Percentiles rank a stretch among this genome's conserved stretches.
Evolutionary conservation across 2,329 filamentous ascomycete species (phyloP).

Genomic region (Ophiostoma australiae): DNA sequence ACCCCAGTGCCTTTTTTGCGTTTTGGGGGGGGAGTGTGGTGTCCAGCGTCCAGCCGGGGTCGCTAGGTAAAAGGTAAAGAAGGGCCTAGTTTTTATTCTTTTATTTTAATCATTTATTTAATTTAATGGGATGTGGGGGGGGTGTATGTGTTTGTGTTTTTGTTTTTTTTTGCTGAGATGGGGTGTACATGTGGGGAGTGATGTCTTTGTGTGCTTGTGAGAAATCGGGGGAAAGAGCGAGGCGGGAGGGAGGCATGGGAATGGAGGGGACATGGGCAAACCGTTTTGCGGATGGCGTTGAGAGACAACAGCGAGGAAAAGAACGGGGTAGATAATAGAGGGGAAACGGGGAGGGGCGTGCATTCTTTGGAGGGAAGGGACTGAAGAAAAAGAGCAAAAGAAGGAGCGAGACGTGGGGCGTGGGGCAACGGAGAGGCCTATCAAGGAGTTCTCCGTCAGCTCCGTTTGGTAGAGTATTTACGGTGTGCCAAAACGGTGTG

Average conservation of each 20-base stretch:
- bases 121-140: conserved; percentile 13
- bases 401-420: conserved; percentile 9
- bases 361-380: conserved; percentile 3
- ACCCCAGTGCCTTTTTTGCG: conserved; percentile 10
- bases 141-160: conserved; percentile 12
- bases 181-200: conserved; percentile 26
- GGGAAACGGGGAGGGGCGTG: conserved; percentile 13
- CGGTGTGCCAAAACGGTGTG: background rate
- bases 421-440: conserved; percentile 9
- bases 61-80: conserved; percentile 25
- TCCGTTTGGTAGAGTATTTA: background rate
- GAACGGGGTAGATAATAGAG: conserved; percentile 8
- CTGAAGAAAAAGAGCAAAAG: background rate
- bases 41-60: conserved; percentile 22
- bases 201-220: conserved; percentile 16
- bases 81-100: conserved; percentile 19
- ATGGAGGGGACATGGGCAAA: conserved; percentile 17
- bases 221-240: conserved; percentile 18
- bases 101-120: conserved; percentile 17
- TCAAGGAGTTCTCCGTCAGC: conserved; percentile 1
- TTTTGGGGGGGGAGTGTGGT: conserved; percentile 7
- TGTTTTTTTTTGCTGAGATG: conserved; percentile 18
- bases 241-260: conserved; percentile 10
- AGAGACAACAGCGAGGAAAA: background rate
- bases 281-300: background rate